These are phyloP conservation scores for Sabuloglossum arenarium DNA, from an alignment of 495 filamentous ascomycete species.

Conservation along the genomic window DNA sequence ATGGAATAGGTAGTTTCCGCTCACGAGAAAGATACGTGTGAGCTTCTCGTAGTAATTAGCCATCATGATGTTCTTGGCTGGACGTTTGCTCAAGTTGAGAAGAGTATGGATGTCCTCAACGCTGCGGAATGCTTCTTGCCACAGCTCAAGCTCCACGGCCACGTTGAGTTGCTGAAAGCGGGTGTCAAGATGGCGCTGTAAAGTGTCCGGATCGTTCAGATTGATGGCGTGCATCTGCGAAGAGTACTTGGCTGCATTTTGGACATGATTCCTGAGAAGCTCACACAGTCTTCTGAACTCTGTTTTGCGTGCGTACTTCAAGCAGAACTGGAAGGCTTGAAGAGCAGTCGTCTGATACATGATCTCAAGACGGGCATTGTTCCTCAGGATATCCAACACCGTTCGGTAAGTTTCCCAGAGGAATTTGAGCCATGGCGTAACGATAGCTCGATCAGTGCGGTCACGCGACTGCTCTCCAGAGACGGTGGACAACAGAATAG, in stretches of 20 bases:
- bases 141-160: slow-evolving; percentile 89
- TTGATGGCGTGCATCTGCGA: slow-evolving; percentile 99
- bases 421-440: slow-evolving; percentile 98
- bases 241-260: slow-evolving; percentile 98
- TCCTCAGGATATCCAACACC: slow-evolving; percentile 92
- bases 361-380: slow-evolving; percentile 91
- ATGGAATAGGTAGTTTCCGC: slow-evolving; percentile 98
- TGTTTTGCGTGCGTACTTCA: slow-evolving; percentile 95
- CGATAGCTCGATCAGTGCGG: slow-evolving; percentile 90
- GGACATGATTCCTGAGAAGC: slow-evolving; percentile 91
- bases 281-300: slow-evolving; percentile 97
- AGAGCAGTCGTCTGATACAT: slow-evolving; percentile 97
- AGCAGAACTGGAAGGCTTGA: slow-evolving; percentile 96
- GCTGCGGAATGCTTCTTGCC: slow-evolving; percentile 98
- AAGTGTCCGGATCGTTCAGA: slow-evolving; percentile 87
- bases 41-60: slow-evolving; percentile 99
- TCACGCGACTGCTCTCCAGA: slow-evolving; percentile 94
- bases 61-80: slow-evolving; percentile 99
- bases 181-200: slow-evolving; percentile 92
- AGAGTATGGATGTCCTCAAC: slow-evolving; percentile 99
- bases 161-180: slow-evolving; percentile 98
- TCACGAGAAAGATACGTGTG: slow-evolving; percentile 92
- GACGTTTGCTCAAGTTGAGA: slow-evolving; percentile 93
- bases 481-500: slow-evolving; percentile 90
- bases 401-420: slow-evolving; percentile 99